Percentiles rank a stretch among this genome's conserved stretches.
Evolutionary conservation across 345 rosid species (phyloP).

Genomic region (Combretum micranthum): DNA sequence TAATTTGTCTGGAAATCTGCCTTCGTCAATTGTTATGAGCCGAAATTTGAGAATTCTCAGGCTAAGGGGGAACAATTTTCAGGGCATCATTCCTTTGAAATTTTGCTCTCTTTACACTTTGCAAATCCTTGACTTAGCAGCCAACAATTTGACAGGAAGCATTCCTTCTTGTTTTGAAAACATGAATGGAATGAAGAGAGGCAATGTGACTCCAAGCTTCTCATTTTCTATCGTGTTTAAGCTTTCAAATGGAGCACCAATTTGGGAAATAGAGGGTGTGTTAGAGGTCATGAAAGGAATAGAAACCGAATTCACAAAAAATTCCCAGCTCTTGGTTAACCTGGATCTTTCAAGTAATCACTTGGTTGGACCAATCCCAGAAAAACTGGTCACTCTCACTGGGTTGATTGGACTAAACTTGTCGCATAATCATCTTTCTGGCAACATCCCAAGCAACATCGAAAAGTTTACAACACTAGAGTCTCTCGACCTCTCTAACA

Average conservation of each 20-base stretch:
- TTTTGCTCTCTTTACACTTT: slow-evolving; percentile 6
- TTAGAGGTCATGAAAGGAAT: slow-evolving; percentile 3
- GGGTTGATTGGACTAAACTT: slow-evolving; percentile 15
- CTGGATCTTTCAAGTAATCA: slow-evolving; percentile 22
- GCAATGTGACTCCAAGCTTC: too few species aligned
- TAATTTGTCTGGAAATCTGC: slow-evolving; percentile 12
- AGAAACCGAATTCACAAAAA: neutral
- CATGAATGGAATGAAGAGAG: slow-evolving; percentile 1
- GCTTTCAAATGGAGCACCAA: neutral
- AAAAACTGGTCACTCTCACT: slow-evolving; percentile 8
- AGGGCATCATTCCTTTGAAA: too few species aligned
- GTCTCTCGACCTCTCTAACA: slow-evolving; percentile 21
- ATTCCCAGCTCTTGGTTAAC: neutral
- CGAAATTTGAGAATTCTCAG: neutral
- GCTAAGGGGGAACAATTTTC: slow-evolving; percentile 11
- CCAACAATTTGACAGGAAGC: slow-evolving; percentile 10
- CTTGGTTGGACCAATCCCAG: slow-evolving; percentile 11
- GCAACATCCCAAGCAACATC: slow-evolving; percentile 13
- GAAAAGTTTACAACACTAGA: slow-evolving; percentile 8
- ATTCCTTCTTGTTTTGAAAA: slow-evolving; percentile 11
- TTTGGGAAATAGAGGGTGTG: neutral
- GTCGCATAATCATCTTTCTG: slow-evolving; percentile 15
- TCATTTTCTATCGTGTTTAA: too few species aligned
- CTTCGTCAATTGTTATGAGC: slow-evolving; percentile 12
- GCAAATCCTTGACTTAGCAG: slow-evolving; percentile 15